phyloP scores from a whole-genome alignment of 2,329 filamentous ascomycete species.

The Talaromyces atroroseus region DNA sequence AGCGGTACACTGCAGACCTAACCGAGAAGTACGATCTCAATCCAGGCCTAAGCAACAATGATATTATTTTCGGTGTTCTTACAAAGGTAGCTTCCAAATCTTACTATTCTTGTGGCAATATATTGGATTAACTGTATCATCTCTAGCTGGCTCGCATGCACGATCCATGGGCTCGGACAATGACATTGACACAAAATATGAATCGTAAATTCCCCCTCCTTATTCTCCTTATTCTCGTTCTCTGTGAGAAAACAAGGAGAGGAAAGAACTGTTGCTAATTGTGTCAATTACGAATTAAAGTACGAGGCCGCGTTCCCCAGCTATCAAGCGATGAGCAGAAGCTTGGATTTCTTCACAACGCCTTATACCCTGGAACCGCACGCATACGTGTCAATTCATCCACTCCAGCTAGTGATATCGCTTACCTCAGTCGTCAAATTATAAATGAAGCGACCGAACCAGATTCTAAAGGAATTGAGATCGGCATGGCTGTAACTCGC shows the following conservation, averaged over 20 bases:
- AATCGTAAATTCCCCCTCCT: neutral
- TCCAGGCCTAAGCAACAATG: neutral
- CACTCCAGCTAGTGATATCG: neutral
- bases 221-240: neutral
- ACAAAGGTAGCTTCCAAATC: neutral
- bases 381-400: neutral
- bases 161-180: neutral
- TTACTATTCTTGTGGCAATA: neutral
- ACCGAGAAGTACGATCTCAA: neutral
- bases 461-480: neutral
- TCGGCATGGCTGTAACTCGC: neutral
- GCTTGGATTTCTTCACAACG: conserved; percentile 3
- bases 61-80: neutral
- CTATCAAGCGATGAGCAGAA: neutral
- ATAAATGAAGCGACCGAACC: neutral
- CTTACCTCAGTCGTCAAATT: neutral
- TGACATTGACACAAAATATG: neutral
- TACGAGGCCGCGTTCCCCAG: neutral
- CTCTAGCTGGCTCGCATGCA: neutral
- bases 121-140: neutral
- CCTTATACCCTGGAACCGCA: neutral
- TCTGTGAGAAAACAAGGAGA: neutral
- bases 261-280: no score
- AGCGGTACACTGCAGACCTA: neutral
- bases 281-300: neutral